phyloP scores from a whole-genome alignment of 2,329 filamentous ascomycete species.

The Aspergillus sojae region DNA sequence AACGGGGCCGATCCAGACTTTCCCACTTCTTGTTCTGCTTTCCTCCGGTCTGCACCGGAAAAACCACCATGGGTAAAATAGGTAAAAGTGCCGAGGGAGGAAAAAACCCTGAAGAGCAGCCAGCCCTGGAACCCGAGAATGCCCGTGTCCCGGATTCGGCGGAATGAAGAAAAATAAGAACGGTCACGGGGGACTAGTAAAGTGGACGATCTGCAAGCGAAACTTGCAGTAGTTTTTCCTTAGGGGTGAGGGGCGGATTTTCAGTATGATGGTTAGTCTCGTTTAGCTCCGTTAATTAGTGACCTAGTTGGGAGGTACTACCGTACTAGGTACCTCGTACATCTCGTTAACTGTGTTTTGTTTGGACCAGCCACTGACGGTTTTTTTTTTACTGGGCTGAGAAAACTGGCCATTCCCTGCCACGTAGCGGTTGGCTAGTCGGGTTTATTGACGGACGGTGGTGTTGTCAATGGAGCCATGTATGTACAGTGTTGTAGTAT shows the following conservation, averaged over 20 bases:
- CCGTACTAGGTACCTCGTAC: not conserved
- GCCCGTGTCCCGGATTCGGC: constrained; percentile 18
- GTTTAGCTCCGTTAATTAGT: not conserved
- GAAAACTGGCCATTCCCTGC: not conserved
- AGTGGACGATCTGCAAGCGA: constrained; percentile 22
- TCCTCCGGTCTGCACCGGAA: constrained; percentile 22
- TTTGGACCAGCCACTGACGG: not conserved
- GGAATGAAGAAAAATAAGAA: constrained; percentile 10
- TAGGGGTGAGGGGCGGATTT: not conserved
- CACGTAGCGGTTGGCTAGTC: not conserved
- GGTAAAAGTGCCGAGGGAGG: constrained; percentile 24
- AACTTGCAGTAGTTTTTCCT: constrained; percentile 13
- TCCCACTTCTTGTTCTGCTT: constrained; percentile 14
- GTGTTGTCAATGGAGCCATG: not conserved
- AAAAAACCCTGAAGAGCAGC: not conserved
- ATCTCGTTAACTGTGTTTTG: not conserved
- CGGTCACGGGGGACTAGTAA: constrained; percentile 3
- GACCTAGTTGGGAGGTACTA: not conserved
- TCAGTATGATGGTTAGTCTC: not conserved
- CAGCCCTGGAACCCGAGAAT: constrained; percentile 10
- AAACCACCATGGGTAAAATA: not conserved
- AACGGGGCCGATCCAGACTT: constrained; percentile 27
- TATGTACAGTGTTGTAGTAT: not conserved
- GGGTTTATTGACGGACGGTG: not conserved
- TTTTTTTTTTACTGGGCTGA: not conserved